A percentile compares a stretch with the other conserved stretches of the same genome.
These are phyloP conservation scores for Stagonosporopsis vannaccii DNA, from an alignment of 2,329 filamentous ascomycete species.

Conservation along the genomic window DNA sequence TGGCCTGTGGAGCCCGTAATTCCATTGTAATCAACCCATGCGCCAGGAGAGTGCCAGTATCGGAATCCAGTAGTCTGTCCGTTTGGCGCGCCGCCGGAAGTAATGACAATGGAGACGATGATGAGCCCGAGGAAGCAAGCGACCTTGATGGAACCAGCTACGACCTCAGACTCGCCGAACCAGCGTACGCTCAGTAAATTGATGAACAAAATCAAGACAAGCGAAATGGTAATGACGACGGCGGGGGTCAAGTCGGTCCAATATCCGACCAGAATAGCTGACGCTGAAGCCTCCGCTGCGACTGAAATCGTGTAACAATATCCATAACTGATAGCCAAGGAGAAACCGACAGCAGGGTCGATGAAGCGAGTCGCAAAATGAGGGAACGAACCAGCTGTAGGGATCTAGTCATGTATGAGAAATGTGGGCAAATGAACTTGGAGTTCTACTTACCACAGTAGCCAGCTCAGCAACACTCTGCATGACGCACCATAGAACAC, in stretches of 20 bases:
- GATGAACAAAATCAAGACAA: conserved; percentile 59
- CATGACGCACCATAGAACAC: conserved; percentile 65
- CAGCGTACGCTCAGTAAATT: conserved; percentile 60
- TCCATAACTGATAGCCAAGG: conserved; percentile 53
- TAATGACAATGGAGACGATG: conserved; percentile 33
- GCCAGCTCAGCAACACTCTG: conserved; percentile 69
- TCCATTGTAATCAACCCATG: conserved; percentile 71
- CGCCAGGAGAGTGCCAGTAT: conserved; percentile 72
- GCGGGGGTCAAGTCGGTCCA: conserved; percentile 62
- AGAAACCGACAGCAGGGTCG: conserved; percentile 68
- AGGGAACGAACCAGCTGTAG: conserved; percentile 63
- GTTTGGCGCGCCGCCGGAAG: conserved; percentile 58
- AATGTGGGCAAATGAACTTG: neutral
- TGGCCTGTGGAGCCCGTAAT: conserved; percentile 54
- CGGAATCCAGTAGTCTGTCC: conserved; percentile 67
- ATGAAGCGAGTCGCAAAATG: conserved; percentile 69
- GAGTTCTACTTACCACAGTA: conserved; percentile 29
- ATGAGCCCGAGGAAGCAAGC: conserved; percentile 48
- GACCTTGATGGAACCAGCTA: conserved; percentile 49
- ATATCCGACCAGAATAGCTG: conserved; percentile 49
- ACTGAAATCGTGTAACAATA: conserved; percentile 57
- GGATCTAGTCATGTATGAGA: conserved; percentile 19
- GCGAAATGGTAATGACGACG: conserved; percentile 61
- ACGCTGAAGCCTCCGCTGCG: conserved; percentile 56
- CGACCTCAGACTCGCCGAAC: conserved; percentile 59